Evolutionary conservation across 2,329 filamentous ascomycete genomes (phyloP).

Genomic region (Fusarium continuum): DNA sequence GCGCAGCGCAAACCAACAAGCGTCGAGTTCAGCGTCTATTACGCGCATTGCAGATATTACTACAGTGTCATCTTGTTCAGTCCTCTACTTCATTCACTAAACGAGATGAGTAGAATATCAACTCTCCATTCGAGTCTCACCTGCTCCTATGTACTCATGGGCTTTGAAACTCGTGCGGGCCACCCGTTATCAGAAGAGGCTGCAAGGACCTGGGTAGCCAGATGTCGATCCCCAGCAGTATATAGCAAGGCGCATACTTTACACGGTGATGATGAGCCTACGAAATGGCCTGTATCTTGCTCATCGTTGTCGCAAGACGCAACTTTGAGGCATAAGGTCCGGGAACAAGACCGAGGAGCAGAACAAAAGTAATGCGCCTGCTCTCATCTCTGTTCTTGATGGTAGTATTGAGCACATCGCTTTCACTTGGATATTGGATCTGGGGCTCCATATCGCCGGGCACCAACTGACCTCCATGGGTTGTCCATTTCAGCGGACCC

Average conservation of each 20-base stretch:
- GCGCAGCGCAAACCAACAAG: constrained; percentile 23
- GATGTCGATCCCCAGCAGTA: constrained; percentile 32
- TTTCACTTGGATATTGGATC: constrained; percentile 13
- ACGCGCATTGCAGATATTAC: constrained; percentile 17
- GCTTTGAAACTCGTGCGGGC: constrained; percentile 27
- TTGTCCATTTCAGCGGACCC: constrained; percentile 35
- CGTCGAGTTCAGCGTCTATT: constrained; percentile 2
- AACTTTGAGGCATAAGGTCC: constrained; percentile 16
- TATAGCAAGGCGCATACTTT: constrained; percentile 36
- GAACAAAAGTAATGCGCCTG: constrained; percentile 25
- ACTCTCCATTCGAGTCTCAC: background rate
- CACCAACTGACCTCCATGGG: constrained; percentile 23
- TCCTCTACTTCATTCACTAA: background rate
- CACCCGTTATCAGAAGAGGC: constrained; percentile 28
- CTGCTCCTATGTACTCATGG: constrained; percentile 12
- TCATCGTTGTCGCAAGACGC: constrained; percentile 28
- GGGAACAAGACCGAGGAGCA: constrained; percentile 10
- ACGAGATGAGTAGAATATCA: constrained; percentile 1
- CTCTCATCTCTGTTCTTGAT: background rate
- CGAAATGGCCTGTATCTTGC: constrained; percentile 14
- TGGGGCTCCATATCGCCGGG: constrained; percentile 17
- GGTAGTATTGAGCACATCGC: background rate
- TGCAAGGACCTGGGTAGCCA: constrained; percentile 34
- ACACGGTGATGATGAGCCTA: constrained; percentile 35
- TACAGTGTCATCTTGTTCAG: background rate